Evolutionary conservation across 148 eudicot species (phyloP).

Genomic region (Heliosperma pusillum): DNA sequence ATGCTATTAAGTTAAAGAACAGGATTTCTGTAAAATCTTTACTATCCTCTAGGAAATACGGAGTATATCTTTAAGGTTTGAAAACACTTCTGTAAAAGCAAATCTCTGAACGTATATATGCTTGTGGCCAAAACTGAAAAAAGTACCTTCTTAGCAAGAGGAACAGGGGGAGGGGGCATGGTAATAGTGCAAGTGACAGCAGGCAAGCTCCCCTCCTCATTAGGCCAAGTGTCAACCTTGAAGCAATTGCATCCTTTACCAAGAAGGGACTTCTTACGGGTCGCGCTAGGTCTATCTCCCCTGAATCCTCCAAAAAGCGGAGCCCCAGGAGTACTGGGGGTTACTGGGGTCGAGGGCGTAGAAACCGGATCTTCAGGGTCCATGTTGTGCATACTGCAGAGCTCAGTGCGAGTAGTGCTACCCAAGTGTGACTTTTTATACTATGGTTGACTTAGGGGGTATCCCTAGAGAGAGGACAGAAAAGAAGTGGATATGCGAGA

Average conservation of each 20-base stretch:
- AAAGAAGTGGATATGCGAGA: conserved; percentile 42
- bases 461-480: conserved; percentile 29
- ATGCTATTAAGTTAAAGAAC: too few relatives aligned
- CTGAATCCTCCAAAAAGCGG: conserved; percentile 65
- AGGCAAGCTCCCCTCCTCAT: conserved; percentile 74
- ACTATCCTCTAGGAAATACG: too few relatives aligned
- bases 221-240: conserved; percentile 55
- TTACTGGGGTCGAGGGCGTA: conserved; percentile 40
- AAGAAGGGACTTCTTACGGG: conserved; percentile 46
- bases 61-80: neutral
- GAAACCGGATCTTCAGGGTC: conserved; percentile 54
- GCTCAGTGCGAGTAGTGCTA: conserved; percentile 10
- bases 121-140: neutral
- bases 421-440: conserved; percentile 17
- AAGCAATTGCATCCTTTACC: conserved; percentile 62
- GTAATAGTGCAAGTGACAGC: conserved; percentile 53
- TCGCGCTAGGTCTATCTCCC: conserved; percentile 30
- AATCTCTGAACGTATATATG: neutral
- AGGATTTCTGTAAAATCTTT: too few relatives aligned
- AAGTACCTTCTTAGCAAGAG: conserved; percentile 79
- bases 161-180: conserved; percentile 72
- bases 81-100: neutral
- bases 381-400: conserved; percentile 28
- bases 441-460: conserved; percentile 29
- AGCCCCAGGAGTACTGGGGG: conserved; percentile 66